Evolutionary conservation across 768 basidiomycete genomes (phyloP), one percentile per base, ranked within the genome.

Genomic region (Rhodotorula babjevae): DNA sequence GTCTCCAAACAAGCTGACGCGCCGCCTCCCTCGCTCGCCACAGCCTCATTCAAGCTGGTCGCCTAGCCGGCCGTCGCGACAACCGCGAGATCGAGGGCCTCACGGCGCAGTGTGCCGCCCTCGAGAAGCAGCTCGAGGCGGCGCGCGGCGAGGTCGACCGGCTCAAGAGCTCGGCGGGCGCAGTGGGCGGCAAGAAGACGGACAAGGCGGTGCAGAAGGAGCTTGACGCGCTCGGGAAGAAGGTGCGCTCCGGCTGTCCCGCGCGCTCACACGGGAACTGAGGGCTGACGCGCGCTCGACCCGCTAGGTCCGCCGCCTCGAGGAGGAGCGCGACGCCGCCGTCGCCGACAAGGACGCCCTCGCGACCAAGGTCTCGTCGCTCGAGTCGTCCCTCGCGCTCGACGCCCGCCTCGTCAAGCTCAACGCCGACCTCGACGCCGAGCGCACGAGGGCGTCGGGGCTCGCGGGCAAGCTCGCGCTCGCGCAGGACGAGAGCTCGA

Each of bases 291-390:
- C 29, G 14, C 21, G 4, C 29, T 12, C 19, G 15, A 12, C 29
- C 31, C 19, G 19, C 63, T 9, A 64, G 63, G 8, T 64, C 18
- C 40, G 52, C 53, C 63, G 63, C n/a, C 36, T 64, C 63, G 63
- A 64, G 23, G 16, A 29, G 10, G 63, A 64, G 11, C 63, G 63
- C n/a, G 63, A 64, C 63, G 25, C 23, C 12, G 63, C 63, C 52
- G 4, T 64, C 52, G 36, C 40, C 8, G 40, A 12, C 19, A 40
- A 40, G 12, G 53, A 64, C n/a, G 36, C 12, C 16, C 53, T 64
- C 63, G 12, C 63, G 4, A 2, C n/a, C n/a, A 23, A 56, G n/a
- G 40, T 64, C 42, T 11, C n/a, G 4, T 27, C 53, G n/a, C 16
- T 27, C 27, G 25, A 55, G 15, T 15, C 40, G 16, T 21, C 36